Conservation (phyloP, 1,284 basidiomycete genomes). For the Schizophyllum amplum region DNA sequence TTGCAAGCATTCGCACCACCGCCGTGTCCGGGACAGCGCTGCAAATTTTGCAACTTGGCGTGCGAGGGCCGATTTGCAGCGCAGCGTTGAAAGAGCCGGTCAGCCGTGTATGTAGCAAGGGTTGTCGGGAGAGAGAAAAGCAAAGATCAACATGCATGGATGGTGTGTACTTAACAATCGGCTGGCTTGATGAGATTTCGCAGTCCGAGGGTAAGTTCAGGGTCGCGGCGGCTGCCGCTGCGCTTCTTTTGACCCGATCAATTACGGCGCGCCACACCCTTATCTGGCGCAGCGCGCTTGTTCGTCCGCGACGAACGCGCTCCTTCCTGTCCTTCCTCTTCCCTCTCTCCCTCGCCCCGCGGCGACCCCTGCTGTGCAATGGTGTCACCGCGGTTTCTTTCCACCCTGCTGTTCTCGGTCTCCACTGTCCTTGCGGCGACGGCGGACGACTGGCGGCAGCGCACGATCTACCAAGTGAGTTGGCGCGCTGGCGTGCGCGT, state of each 20-base stretch:
- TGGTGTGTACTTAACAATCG: no score
- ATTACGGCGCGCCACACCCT: not conserved
- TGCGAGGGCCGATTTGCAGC: no score
- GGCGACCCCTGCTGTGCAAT: not conserved
- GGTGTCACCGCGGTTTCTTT: not conserved
- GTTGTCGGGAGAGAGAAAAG: no score
- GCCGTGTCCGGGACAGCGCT: no score
- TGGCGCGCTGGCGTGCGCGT: not conserved
- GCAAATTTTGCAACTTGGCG: no score
- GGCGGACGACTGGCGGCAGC: constrained; percentile 8
- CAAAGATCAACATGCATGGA: no score
- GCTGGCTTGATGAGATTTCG: no score
- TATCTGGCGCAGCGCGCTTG: not conserved
- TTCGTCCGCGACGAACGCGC: not conserved
- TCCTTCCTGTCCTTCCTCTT: not conserved
- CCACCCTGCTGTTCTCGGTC: not conserved
- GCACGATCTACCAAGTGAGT: constrained; percentile 7
- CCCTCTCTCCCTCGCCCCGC: not conserved
- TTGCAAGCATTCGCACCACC: no score
- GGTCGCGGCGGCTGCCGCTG: no score
- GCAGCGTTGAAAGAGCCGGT: no score
- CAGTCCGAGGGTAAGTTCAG: no score
- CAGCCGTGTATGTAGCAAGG: no score
- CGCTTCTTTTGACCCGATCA: not conserved
- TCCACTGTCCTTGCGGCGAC: constrained; percentile 3